Evolutionary conservation across 352 stramenopile genomes (phyloP).

Genomic region (Pythium grandisporangium): DNA sequence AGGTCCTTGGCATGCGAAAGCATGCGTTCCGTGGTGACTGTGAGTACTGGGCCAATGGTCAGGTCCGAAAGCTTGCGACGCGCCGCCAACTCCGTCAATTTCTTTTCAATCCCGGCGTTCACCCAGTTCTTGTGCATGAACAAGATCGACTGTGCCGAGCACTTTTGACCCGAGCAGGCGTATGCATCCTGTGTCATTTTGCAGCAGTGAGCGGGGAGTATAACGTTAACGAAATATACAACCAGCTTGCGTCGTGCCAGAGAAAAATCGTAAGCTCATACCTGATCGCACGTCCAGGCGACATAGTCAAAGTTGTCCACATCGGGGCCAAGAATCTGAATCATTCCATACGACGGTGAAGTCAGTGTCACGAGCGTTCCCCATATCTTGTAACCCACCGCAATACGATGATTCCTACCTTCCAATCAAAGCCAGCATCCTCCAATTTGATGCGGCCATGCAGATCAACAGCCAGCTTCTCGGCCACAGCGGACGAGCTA

Average conservation of each 20-base stretch:
- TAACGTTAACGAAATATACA: too few species aligned
- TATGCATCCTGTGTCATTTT: too few species aligned
- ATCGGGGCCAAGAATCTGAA: constrained; percentile 89
- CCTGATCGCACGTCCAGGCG: constrained; percentile 95
- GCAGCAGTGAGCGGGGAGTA: constrained; percentile 5
- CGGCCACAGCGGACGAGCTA: constrained; percentile 87
- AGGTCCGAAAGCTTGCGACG: constrained; percentile 91
- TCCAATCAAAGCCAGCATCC: constrained; percentile 99
- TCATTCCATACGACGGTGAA: neutral
- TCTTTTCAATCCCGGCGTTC: constrained; percentile 88
- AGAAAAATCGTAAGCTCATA: constrained; percentile 3
- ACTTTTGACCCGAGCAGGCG: constrained; percentile 97
- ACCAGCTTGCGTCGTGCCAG: too few species aligned
- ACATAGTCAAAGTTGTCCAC: constrained; percentile 96
- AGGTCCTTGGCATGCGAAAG: constrained; percentile 89
- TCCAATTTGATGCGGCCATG: constrained; percentile 93
- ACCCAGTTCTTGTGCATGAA: constrained; percentile 98
- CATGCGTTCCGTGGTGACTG: constrained; percentile 94
- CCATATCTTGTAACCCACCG: too few species aligned
- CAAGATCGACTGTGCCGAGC: constrained; percentile 96
- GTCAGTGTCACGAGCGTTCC: neutral
- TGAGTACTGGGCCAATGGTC: constrained; percentile 96
- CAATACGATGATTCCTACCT: constrained; percentile 60
- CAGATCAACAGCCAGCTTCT: constrained; percentile 90
- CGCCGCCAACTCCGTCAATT: constrained; percentile 86